Evolutionary conservation across 179 eudicot genomes (phyloP), one percentile per base, ranked within the genome.

Genomic region (Patellifolia procumbens): DNA sequence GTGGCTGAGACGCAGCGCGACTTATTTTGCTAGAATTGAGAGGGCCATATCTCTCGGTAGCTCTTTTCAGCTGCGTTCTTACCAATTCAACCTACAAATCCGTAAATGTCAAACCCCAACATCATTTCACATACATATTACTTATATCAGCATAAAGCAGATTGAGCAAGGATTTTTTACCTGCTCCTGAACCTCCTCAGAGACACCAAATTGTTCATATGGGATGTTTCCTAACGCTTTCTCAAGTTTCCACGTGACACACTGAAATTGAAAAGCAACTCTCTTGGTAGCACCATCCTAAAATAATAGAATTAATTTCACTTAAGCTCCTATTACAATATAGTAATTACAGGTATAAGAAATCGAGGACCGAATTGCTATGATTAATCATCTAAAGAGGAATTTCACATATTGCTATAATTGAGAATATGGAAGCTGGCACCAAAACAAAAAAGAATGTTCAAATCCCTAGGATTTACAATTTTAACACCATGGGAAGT

Each of bases 181-280:
- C 95, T 92, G 95, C 83, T 92, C 97, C 77, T 88, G 93, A 63
- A 92, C 95, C 85, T 92, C 97, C 77, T 91, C 97, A n/a, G 97
- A 92, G 62, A 92, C 87, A 80, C 87, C 88, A 78, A 86, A 84
- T 48, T 89, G 87, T 71, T 89, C 84, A 58, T 85, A 86, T 4
- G 93, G 88, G 68, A 91, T 82, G 83, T 79, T 85, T 13, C 76
- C 86, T 76, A 92, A 79, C 7, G 90, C 88, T 72, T 88, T 88
- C 85, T 89, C 97, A 73, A 92, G 65, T 73, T 92, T 89, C 91
- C 89, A 88, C 7, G 91, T 91, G 56, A 92, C 91, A 53, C 91
- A 88, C 71, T 92, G 95, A 82, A 92, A 92, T 61, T 88, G 95
- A 80, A 86, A 89, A 45, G 81, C 76, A 71, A 90, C 60, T 73